Evolutionary conservation across 78 protist genomes (phyloP), one percentile per base, ranked within the genome.

Genomic region (Creolimax fragrantissima): DNA sequence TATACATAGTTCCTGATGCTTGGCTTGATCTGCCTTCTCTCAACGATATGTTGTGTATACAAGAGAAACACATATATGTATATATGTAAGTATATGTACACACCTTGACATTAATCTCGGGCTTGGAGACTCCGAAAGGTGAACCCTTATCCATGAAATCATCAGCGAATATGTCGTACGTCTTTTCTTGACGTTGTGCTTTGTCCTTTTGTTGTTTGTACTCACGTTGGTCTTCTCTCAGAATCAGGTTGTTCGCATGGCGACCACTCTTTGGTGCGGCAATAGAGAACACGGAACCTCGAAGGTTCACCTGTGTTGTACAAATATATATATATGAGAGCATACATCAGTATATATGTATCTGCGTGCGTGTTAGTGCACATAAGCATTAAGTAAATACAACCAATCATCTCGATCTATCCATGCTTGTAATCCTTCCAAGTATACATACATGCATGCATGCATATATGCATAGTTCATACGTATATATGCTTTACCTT

Each of bases 191-290:
- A 3, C 43, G 66, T 36, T 5, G 4, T 37, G 17, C 35, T n/a
- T n/a, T 24, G 43, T 42, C 39, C 3, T 24, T 47, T 3, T 41
- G 37, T 3, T 4, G 41, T 4, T 32, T 42, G 89, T 89, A 92
- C 89, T 92, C 84, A 41, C 84, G 45, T 67, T 95, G 97, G 47
- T 96, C 97, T 67, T 96, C 97, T 3, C 95, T 91, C 41, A 96
- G 44, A 17, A 96, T 89, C 39, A 94, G 45, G 88, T 96, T 94
- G 35, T 42, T 90, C 88, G 85, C 86, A 37, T 89, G 17, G 36
- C 95, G 93, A 2, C 97, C 97, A 47, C 95, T 92, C 89, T 90
- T 92, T 35, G 91, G 67, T 35, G 44, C 89, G n/a, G 96, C 95
- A n/a, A 95, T 91, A 41, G 94, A 92, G 81, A 41, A 95, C 90